Evolutionary conservation across 208 protist species (phyloP), one percentile per base, ranked within the genome.

Genomic region (Acanthamoeba royreba): DNA sequence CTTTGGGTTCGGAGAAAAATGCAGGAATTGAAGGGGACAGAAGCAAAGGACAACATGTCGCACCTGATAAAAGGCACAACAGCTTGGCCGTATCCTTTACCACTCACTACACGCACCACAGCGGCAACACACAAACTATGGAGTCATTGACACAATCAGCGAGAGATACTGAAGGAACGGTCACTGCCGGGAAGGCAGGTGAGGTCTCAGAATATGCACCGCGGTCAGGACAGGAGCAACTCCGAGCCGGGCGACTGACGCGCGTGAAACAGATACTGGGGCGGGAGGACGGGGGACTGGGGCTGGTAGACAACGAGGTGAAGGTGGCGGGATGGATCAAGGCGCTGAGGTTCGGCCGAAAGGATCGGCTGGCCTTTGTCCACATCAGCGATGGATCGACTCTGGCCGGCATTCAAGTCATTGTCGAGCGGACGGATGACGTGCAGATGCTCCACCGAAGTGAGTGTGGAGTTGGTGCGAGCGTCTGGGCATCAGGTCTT

Each of bases 381-480:
- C 88, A 97, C 40, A 9, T 97, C 3, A 96, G 61, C 94, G 96
- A 97, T 53, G 96, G 96, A 9, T 95, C 93, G 11, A 85, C 45
- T 47, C 15, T 95, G 4, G 25, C 49, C 33, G 72, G 90, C 47
- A 28, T 96, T 13, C 96, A 97, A 45, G 93, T 97, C 1, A 93
- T 97, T 28, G 8, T 96, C n/a, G 91, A 92, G 38, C 43, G 42
- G 42, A 52, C 83, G 40, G 61, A 72, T 53, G 63, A 38, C 66
- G 90, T 91, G 35, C 38, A 46, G 49, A 47, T 49, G 81, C 79
- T n/a, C 47, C 17, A 38, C 53, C 63, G 3, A 8, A 33, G 22
- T 28, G 63, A 42, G 11, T 93, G 66, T 22, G 40, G 53, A 2
- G 31, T 45, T 0, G 45, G 85, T 42, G 40, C 58, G 2, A 49